Conservation (phyloP, 2,329 filamentous ascomycete species). For the Fusarium newnesense region DNA sequence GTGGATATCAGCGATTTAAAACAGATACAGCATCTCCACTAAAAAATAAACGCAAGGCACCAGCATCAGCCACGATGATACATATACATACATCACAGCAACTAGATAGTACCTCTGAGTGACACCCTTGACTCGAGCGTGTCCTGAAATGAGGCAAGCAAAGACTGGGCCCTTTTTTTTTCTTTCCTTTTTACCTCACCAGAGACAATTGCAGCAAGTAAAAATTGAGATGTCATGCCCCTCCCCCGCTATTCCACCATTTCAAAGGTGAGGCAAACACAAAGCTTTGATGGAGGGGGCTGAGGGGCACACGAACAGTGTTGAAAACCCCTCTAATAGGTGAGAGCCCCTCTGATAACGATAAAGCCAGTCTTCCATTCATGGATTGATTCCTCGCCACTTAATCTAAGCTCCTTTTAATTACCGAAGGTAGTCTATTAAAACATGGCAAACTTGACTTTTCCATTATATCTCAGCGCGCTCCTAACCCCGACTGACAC, state of each 20-base stretch:
- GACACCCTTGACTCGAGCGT: conserved; percentile 4
- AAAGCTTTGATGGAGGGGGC: conserved; percentile 18
- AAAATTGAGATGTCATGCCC: conserved; percentile 9
- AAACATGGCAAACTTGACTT: background rate
- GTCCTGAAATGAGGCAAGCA: conserved; percentile 3
- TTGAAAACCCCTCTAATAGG: background rate
- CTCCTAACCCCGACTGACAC: background rate
- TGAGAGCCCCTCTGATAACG: background rate
- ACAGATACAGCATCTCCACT: conserved; percentile 15
- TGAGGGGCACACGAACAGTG: background rate
- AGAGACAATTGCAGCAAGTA: background rate
- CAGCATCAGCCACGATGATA: conserved; percentile 15
- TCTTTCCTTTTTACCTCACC: background rate
- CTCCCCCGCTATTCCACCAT: conserved; percentile 30
- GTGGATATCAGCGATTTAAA: conserved; percentile 28
- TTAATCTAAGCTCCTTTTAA: background rate
- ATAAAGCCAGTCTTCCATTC: background rate
- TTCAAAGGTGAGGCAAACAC: background rate
- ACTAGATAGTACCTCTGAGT: background rate
- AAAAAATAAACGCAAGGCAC: conserved; percentile 20
- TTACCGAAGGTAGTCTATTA: background rate
- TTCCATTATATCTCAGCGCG: background rate
- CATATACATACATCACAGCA: background rate
- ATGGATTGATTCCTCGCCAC: background rate
- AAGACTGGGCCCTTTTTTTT: background rate